phyloP scores from a whole-genome alignment of 179 eudicot genomes.

The Sideroxylon spinosum region DNA sequence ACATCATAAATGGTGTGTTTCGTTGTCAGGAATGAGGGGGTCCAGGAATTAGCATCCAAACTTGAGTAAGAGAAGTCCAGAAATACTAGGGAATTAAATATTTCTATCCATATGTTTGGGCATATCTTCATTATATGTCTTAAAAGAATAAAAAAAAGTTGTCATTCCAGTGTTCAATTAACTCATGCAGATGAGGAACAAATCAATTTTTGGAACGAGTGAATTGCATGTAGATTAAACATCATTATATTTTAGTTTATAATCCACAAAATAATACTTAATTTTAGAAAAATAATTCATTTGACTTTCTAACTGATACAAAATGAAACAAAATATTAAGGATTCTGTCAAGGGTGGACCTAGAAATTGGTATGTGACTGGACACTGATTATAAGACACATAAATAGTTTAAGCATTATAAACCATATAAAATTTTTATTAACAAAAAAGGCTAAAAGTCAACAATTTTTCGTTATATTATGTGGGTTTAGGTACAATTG shows the following conservation, averaged over 20 bases:
- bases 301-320: not conserved
- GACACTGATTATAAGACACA: too few species aligned
- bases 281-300: not conserved
- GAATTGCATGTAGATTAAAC: not conserved
- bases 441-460: too few species aligned
- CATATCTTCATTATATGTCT: not conserved
- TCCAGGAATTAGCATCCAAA: conserved; percentile 6
- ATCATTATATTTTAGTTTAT: not conserved
- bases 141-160: not conserved
- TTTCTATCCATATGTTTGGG: not conserved
- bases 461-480: too few species aligned
- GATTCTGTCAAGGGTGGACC: too few species aligned
- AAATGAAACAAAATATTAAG: too few species aligned
- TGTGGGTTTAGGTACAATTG: too few species aligned
- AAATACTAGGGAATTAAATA: not conserved
- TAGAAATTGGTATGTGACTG: too few species aligned
- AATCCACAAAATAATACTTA: not conserved
- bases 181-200: not conserved
- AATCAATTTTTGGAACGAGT: not conserved
- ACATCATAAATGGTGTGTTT: not conserved
- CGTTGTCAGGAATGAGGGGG: not conserved
- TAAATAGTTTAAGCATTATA: too few species aligned
- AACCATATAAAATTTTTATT: too few species aligned
- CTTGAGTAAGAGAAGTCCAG: not conserved
- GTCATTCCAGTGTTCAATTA: not conserved